Percentiles rank a stretch among this genome's conserved stretches.
These are phyloP conservation scores for Phytopythium aichiense DNA, from an alignment of 352 stramenopile genomes.

Conservation along the genomic window DNA sequence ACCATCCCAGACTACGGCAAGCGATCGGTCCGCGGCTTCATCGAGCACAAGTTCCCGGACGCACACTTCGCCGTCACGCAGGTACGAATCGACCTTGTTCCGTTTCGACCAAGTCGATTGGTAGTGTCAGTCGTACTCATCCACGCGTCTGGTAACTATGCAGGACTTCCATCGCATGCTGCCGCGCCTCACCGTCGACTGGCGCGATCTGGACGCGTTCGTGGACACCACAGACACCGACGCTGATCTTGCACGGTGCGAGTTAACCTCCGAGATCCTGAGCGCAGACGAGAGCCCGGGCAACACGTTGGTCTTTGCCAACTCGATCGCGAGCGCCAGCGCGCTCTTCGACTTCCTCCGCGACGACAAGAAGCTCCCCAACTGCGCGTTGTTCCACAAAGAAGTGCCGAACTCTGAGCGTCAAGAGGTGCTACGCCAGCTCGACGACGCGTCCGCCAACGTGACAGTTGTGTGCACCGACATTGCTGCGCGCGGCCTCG, in stretches of 20 bases:
- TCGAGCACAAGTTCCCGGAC: slow-evolving; percentile 73
- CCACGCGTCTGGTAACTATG: slow-evolving; percentile 4
- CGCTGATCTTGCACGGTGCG: slow-evolving; percentile 25
- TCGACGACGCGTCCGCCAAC: slow-evolving; percentile 24
- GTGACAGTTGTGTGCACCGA: slow-evolving; percentile 70
- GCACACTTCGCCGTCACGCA: slow-evolving; percentile 60
- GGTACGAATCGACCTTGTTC: slow-evolving; percentile 18
- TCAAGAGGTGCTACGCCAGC: slow-evolving; percentile 35
- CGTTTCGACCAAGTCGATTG: not conserved
- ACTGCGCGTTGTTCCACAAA: slow-evolving; percentile 54
- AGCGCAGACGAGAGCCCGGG: slow-evolving; percentile 10
- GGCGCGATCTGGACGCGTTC: slow-evolving; percentile 41
- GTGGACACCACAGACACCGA: slow-evolving; percentile 16
- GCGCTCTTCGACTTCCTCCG: slow-evolving; percentile 48
- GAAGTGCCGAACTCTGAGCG: slow-evolving; percentile 50
- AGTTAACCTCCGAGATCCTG: slow-evolving; percentile 53
- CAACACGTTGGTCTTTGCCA: slow-evolving; percentile 70
- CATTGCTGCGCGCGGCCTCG: slow-evolving; percentile 67
- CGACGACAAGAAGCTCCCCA: slow-evolving; percentile 24
- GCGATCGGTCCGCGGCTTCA: slow-evolving; percentile 58
- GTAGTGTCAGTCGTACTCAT: not conserved
- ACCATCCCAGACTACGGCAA: slow-evolving; percentile 82
- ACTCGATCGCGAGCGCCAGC: slow-evolving; percentile 70
- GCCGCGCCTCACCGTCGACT: slow-evolving; percentile 35
- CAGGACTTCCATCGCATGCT: slow-evolving; percentile 74